These are phyloP conservation scores for Funneliformis caledonium DNA, from an alignment of 371 early-diverging fungal genomes.

Conservation along the genomic window DNA sequence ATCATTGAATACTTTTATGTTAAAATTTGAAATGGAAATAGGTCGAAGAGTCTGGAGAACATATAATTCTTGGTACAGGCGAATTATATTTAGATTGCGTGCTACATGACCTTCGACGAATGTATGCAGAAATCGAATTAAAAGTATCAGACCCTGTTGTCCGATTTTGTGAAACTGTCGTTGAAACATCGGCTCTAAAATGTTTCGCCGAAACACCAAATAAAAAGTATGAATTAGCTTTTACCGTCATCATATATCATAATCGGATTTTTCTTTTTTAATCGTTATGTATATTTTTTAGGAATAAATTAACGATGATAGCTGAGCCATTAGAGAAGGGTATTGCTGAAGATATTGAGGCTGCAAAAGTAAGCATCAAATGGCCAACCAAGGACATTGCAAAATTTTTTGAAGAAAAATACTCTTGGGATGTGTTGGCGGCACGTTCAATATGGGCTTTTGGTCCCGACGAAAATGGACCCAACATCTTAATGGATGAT, in stretches of 20 bases:
- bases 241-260: neutral
- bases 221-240: conserved; percentile 71
- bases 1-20: no score
- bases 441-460: conserved; percentile 96
- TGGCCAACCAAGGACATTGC: conserved; percentile 82
- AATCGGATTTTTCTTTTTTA: neutral
- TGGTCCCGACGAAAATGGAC: conserved; percentile 91
- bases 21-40: conserved; percentile 36
- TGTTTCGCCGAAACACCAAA: conserved; percentile 98
- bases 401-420: conserved; percentile 78
- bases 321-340: conserved; percentile 93
- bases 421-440: conserved; percentile 94
- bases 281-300: conserved; percentile 42
- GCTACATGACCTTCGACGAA: conserved; percentile 90
- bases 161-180: conserved; percentile 93
- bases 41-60: conserved; percentile 97
- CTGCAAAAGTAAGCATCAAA: conserved; percentile 66
- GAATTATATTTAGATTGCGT: conserved; percentile 97
- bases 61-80: conserved; percentile 91
- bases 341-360: conserved; percentile 91
- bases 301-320: conserved; percentile 95
- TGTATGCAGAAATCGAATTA: conserved; percentile 95
- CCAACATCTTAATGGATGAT: conserved; percentile 94
- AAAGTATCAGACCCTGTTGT: conserved; percentile 98
- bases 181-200: conserved; percentile 91